A percentile compares a stretch with the other conserved stretches of the same genome.
Evolutionary conservation across 2,329 filamentous ascomycete genomes (phyloP).

Genomic region (Aspergillus hortae): DNA sequence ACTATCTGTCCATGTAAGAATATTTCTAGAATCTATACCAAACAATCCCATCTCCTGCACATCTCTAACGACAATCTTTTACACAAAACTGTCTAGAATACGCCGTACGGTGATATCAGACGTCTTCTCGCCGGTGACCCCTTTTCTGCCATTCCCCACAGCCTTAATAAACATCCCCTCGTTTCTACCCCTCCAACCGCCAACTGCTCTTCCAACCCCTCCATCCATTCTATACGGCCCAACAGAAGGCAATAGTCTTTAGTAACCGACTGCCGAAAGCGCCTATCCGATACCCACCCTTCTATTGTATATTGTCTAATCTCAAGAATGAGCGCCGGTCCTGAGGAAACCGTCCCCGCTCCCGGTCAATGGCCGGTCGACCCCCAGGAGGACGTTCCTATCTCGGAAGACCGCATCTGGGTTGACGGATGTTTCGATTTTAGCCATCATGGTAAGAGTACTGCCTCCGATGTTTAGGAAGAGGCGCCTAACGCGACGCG

Average conservation of each 20-base stretch:
- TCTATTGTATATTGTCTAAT: neutral
- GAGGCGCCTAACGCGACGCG: neutral
- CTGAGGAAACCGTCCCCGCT: conserved; percentile 45
- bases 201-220: no score
- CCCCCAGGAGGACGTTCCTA: conserved; percentile 57
- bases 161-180: neutral
- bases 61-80: no score
- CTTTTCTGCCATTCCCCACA: neutral
- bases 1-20: no score
- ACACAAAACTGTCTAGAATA: no score
- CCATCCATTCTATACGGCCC: no score
- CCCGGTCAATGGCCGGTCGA: conserved; percentile 62
- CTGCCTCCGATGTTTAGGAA: neutral
- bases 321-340: neutral
- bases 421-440: conserved; percentile 99
- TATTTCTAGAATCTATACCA: no score
- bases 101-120: no score
- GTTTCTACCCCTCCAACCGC: neutral
- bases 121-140: neutral
- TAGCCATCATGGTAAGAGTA: conserved; percentile 77
- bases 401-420: conserved; percentile 77
- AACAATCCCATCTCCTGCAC: no score
- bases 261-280: neutral
- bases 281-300: neutral
- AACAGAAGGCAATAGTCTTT: neutral